Conservation (phyloP, 2,329 filamentous ascomycete species). For the Plenodomus lindquistii region DNA sequence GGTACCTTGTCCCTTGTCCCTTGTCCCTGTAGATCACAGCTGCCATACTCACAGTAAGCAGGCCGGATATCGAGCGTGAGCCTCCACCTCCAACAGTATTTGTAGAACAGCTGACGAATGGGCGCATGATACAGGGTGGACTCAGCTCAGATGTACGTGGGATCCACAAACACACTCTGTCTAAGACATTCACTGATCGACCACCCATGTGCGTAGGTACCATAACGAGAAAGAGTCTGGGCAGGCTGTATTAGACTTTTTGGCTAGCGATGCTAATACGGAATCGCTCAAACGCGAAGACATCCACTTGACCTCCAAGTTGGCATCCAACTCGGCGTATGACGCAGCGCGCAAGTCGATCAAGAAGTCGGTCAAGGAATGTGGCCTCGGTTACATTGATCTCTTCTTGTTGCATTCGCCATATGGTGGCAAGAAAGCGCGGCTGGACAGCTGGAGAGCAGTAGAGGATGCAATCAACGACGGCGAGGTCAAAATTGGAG, state of each 20-base stretch:
- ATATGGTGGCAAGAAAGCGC: constrained; percentile 70
- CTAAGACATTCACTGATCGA: not conserved
- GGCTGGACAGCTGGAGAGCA: constrained; percentile 74
- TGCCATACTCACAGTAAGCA: constrained; percentile 30
- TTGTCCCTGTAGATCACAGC: constrained; percentile 15
- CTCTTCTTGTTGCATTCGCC: constrained; percentile 80
- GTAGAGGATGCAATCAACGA: constrained; percentile 74
- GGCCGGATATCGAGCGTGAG: constrained; percentile 52
- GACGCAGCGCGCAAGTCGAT: constrained; percentile 70
- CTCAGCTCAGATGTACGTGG: constrained; percentile 59
- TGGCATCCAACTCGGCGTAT: constrained; percentile 70
- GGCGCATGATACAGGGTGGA: constrained; percentile 50
- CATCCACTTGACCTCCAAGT: constrained; percentile 80
- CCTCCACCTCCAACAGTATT: constrained; percentile 13
- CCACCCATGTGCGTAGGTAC: constrained; percentile 41
- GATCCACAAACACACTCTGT: not conserved
- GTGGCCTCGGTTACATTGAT: constrained; percentile 75
- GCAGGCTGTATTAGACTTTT: constrained; percentile 63
- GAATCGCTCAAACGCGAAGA: constrained; percentile 65
- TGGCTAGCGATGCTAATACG: constrained; percentile 54
- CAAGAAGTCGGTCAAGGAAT: constrained; percentile 64
- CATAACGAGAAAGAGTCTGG: constrained; percentile 74
- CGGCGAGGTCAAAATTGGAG: constrained; percentile 71
- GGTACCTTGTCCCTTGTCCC: constrained; percentile 48
- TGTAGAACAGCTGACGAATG: constrained; percentile 26